A percentile compares a stretch with the other conserved stretches of the same genome.
These are phyloP conservation scores for Xylaria polymorpha DNA, from an alignment of 2,329 filamentous ascomycete genomes.

Conservation along the genomic window DNA sequence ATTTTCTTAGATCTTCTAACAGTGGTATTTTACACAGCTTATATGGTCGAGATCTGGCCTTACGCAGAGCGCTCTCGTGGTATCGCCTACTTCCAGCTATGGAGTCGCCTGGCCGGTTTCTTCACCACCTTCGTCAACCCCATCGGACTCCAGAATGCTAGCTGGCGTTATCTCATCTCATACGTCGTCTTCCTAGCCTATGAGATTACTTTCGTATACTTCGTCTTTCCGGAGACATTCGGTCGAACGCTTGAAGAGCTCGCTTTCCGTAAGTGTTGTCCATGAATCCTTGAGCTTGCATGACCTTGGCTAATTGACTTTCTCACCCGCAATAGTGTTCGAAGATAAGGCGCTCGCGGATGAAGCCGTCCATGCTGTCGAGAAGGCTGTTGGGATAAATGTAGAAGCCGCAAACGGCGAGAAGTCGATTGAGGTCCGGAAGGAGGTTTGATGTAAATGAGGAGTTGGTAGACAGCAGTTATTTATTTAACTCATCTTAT, in stretches of 20 bases:
- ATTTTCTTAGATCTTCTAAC: conserved; percentile 10
- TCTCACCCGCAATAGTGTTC: conserved; percentile 50
- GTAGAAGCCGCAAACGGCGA: conserved; percentile 33
- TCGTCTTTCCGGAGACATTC: conserved; percentile 86
- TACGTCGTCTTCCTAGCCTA: conserved; percentile 58
- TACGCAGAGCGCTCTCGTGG: conserved; percentile 67
- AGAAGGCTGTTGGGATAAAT: conserved; percentile 51
- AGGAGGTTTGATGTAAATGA: conserved; percentile 15
- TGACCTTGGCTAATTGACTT: conserved; percentile 31
- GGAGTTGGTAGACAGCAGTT: not conserved
- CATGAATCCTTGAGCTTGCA: not conserved
- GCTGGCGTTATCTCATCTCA: conserved; percentile 58
- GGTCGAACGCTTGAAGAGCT: conserved; percentile 81
- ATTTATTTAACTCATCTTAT: not conserved
- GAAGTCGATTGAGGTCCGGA: conserved; percentile 17
- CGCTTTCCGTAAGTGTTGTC: conserved; percentile 53
- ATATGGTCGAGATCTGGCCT: conserved; percentile 68
- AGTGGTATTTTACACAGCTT: conserved; percentile 51
- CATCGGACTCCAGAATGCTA: conserved; percentile 54
- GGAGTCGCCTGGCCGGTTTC: conserved; percentile 57
- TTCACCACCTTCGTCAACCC: conserved; percentile 60
- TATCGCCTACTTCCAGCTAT: conserved; percentile 68
- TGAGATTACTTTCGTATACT: conserved; percentile 70
- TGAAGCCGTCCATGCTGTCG: conserved; percentile 54
- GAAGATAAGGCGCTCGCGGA: conserved; percentile 55